phyloP scores from a whole-genome alignment of 768 basidiomycete species.

The Podaxis pistillaris region DNA sequence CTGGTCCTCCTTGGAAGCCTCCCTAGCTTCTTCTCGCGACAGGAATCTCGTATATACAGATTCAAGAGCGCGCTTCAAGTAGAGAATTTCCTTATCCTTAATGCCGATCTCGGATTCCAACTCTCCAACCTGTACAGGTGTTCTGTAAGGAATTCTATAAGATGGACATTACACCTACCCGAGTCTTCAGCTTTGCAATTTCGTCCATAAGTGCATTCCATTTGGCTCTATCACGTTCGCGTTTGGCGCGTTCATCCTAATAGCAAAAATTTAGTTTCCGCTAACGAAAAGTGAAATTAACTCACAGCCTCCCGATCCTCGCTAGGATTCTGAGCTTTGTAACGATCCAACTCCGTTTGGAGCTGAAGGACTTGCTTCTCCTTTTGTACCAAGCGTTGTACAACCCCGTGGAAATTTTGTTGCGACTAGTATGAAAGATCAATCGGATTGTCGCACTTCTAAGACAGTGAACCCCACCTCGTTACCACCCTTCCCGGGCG shows the following conservation, averaged over 20 bases:
- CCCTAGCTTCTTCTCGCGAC: conserved; percentile 49
- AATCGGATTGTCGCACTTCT: neutral
- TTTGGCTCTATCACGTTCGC: conserved; percentile 73
- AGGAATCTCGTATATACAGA: conserved; percentile 82
- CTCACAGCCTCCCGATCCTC: conserved; percentile 63
- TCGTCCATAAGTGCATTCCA: conserved; percentile 75
- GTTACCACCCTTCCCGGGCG: conserved; percentile 45
- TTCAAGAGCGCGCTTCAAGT: conserved; percentile 84
- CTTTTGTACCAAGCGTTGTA: conserved; percentile 79
- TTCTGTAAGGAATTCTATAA: neutral
- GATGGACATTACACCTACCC: conserved; percentile 42
- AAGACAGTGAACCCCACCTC: conserved; percentile 46
- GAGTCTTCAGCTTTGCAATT: conserved; percentile 64
- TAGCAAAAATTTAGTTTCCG: neutral
- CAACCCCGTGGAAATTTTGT: conserved; percentile 68
- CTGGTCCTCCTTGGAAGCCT: conserved; percentile 44
- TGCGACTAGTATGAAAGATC: neutral
- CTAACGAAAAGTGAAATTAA: neutral
- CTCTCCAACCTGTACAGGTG: conserved; percentile 46
- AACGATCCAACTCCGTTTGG: conserved; percentile 65
- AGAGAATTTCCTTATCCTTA: conserved; percentile 73
- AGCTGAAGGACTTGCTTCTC: conserved; percentile 82
- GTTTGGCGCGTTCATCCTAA: conserved; percentile 71
- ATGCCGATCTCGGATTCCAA: conserved; percentile 42
- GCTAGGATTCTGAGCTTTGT: conserved; percentile 54